Conservation (phyloP, 768 basidiomycete species). For the Tulasnella sp. region DNA sequence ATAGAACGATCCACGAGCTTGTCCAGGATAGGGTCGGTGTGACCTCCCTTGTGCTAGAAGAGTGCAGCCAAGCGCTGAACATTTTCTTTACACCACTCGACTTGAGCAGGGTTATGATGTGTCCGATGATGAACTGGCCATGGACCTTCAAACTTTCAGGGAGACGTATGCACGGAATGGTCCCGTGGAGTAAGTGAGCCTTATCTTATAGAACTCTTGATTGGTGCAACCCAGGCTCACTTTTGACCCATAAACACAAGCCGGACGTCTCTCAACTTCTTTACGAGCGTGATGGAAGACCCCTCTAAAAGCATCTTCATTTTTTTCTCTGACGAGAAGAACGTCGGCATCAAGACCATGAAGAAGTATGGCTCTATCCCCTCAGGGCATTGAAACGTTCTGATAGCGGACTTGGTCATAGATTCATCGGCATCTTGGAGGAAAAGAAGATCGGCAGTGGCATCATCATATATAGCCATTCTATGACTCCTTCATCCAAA, state of each 20-base stretch:
- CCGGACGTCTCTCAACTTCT: slow-evolving; percentile 83
- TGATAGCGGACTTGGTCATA: slow-evolving; percentile 25
- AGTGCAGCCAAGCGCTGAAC: no score
- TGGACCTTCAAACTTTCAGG: slow-evolving; percentile 75
- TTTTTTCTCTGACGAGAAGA: slow-evolving; percentile 91
- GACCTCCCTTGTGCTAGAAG: not conserved
- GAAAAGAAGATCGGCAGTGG: slow-evolving; percentile 83
- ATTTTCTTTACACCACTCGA: not conserved
- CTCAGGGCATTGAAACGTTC: not conserved
- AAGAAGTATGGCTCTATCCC: slow-evolving; percentile 50
- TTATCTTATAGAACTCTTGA: not conserved
- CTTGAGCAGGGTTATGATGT: slow-evolving; percentile 73
- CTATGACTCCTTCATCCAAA: slow-evolving; percentile 92
- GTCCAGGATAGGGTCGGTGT: slow-evolving; percentile 77
- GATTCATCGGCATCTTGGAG: slow-evolving; percentile 81
- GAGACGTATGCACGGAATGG: slow-evolving; percentile 61
- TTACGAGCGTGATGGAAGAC: slow-evolving; percentile 59
- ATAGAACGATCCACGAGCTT: slow-evolving; percentile 91
- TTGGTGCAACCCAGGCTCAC: not conserved
- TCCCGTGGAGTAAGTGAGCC: slow-evolving; percentile 64
- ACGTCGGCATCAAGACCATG: slow-evolving; percentile 96
- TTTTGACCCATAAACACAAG: slow-evolving; percentile 32
- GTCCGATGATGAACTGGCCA: slow-evolving; percentile 85
- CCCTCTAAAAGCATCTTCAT: slow-evolving; percentile 76
- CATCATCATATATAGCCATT: slow-evolving; percentile 90